Conservation (phyloP, 2,329 filamentous ascomycete species). For the Neonectria coccinea region DNA sequence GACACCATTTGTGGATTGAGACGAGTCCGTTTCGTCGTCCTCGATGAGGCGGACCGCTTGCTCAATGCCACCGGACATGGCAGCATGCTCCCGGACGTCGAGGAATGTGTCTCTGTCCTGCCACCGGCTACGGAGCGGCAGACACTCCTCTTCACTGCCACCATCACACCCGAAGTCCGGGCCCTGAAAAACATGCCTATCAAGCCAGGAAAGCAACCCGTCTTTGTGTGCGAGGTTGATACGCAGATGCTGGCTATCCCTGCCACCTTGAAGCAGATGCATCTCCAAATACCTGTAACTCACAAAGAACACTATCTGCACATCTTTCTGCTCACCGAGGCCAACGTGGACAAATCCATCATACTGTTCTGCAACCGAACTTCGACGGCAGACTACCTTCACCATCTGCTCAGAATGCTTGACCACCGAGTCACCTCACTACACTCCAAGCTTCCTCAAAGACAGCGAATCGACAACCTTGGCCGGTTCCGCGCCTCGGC, state of each 20-base stretch:
- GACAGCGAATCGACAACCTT: conserved; percentile 87
- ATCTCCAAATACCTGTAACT: conserved; percentile 88
- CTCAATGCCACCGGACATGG: conserved; percentile 78
- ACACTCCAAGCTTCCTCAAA: conserved; percentile 87
- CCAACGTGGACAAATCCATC: conserved; percentile 78
- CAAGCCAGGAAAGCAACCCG: conserved; percentile 75
- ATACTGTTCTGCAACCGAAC: conserved; percentile 98
- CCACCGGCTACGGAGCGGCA: conserved; percentile 85
- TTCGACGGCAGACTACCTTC: conserved; percentile 86
- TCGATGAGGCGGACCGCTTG: conserved; percentile 95
- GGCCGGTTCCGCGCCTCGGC: conserved; percentile 91
- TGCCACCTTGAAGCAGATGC: conserved; percentile 82
- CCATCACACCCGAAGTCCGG: conserved; percentile 90
- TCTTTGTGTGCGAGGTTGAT: conserved; percentile 92
- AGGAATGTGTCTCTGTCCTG: conserved; percentile 85
- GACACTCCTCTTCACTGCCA: conserved; percentile 95
- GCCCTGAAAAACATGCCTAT: conserved; percentile 83
- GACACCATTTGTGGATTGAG: conserved; percentile 88
- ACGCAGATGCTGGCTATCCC: conserved; percentile 82
- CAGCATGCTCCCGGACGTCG: conserved; percentile 94
- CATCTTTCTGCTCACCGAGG: conserved; percentile 82
- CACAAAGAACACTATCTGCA: conserved; percentile 97
- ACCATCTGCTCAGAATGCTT: conserved; percentile 87
- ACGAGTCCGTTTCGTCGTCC: conserved; percentile 85
- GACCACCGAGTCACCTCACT: conserved; percentile 91